Base-by-base conservation (phyloP, 768 basidiomycete species). In the Termitomyces heimii region DNA sequence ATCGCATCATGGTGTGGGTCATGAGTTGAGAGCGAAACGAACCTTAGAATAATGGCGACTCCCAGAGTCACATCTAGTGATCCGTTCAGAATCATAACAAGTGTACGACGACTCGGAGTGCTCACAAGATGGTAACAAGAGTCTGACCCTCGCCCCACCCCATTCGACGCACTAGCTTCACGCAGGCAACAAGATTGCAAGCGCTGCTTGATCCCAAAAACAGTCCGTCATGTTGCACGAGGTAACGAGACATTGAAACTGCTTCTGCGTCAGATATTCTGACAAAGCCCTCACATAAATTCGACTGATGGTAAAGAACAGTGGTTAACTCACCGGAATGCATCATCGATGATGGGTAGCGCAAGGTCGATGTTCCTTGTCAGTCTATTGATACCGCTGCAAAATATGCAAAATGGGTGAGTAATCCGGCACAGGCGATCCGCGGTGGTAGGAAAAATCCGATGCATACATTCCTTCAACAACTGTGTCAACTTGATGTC, bases 171-270 rank as follows among this genome's bases (percentile, higher is more conserved):
- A 81, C 85, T 16, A 95, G 75, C 64, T 89, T 87, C 46, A 97
- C 80, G 63, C 91, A 93, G 1, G 96, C 91, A n/a, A 97, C 83
- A 39, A 99, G 78, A 67, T 98, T 99, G 68, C 94, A 95, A 0
- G 97, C 96, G 65, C 92, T 95, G 58, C 93, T 96, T 0, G 95
- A 98, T 14, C 97, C 97, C 29, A 98, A 77, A 73, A 95, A 98
- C 28, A 99, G 75, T 0, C 97, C 97, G 62, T 98, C 96, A 55
- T 91, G 77, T 50, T 87, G 76, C 4, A 97, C 93, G 20, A 99
- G 81, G 68, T 94, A 94, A 10, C 95, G 85, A 1, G 94, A 89
- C 96, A 98, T 98, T 8, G 89, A 84, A 47, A 98, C 92, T 0
- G 96, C 96, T 71, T 99, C 96, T 2, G 81, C 85, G 62, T 98